Percentiles rank a stretch among this genome's conserved stretches.
phyloP scores from a whole-genome alignment of 768 basidiomycete species.

The Coprinellus micaceus region DNA sequence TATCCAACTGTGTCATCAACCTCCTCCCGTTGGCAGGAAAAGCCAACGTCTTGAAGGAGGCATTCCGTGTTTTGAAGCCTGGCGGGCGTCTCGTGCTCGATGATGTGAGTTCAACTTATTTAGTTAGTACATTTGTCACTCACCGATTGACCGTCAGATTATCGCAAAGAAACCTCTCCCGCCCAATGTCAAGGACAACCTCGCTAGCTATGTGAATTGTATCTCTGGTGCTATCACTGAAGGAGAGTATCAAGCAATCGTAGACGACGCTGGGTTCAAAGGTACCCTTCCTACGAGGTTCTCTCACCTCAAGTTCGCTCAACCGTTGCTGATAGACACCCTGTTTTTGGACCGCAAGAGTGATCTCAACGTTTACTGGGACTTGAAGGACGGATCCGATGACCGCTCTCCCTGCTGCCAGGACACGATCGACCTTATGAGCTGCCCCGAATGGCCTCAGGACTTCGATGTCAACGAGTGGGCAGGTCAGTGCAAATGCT shows the following conservation, averaged over 20 bases:
- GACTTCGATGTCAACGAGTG: conserved; percentile 41
- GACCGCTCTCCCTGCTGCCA: conserved; percentile 5
- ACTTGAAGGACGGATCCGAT: neutral
- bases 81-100: conserved; percentile 52
- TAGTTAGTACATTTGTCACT: neutral
- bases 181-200: conserved; percentile 36
- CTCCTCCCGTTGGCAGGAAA: conserved; percentile 42
- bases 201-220: conserved; percentile 41
- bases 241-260: conserved; percentile 34
- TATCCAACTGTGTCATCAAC: conserved; percentile 59
- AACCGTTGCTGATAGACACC: conserved; percentile 29
- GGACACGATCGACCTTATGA: conserved; percentile 14
- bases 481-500: conserved; percentile 34
- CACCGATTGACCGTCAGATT: conserved; percentile 30
- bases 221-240: conserved; percentile 43
- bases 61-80: conserved; percentile 47
- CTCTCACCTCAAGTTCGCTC: neutral
- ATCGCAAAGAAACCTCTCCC: conserved; percentile 44
- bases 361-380: conserved; percentile 39
- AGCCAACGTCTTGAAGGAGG: conserved; percentile 40
- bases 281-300: conserved; percentile 22
- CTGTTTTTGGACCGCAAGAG: conserved; percentile 36
- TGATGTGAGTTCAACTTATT: conserved; percentile 34
- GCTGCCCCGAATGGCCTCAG: conserved; percentile 8
- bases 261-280: conserved; percentile 39